Conservation (phyloP, 164 flowering plant genomes). For the Vitis rupestris region DNA sequence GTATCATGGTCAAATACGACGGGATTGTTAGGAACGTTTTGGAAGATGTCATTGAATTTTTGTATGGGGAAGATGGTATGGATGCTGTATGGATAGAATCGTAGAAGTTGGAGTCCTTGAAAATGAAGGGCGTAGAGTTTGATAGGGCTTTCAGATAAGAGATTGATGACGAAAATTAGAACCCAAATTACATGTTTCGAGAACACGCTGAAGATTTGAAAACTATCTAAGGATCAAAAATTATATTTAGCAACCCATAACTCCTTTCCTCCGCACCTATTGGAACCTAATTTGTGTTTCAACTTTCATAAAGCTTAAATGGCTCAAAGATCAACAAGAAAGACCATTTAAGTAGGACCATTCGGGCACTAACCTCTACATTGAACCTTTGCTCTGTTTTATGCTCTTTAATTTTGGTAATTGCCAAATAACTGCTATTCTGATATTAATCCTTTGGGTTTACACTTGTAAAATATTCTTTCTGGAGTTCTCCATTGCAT, state of each 20-base stretch:
- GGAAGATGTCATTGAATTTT: slow-evolving; percentile 96
- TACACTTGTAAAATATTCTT: too few relatives aligned
- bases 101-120: slow-evolving; percentile 85
- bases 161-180: slow-evolving; percentile 83
- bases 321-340: not conserved
- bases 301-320: slow-evolving; percentile 10
- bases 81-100: slow-evolving; percentile 98
- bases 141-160: slow-evolving; percentile 64
- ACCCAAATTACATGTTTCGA: slow-evolving; percentile 76
- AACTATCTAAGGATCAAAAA: slow-evolving; percentile 65
- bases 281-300: slow-evolving; percentile 29
- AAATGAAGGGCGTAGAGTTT: slow-evolving; percentile 79
- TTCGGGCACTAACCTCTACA: too few relatives aligned
- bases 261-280: slow-evolving; percentile 31
- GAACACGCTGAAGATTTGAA: slow-evolving; percentile 88
- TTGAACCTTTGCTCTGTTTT: too few relatives aligned
- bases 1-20: slow-evolving; percentile 97
- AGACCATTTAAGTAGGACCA: too few relatives aligned
- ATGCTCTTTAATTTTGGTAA: too few relatives aligned
- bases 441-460: too few relatives aligned
- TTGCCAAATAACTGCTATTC: too few relatives aligned
- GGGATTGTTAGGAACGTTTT: slow-evolving; percentile 93
- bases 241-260: slow-evolving; percentile 87
- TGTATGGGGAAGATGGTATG: slow-evolving; percentile 99
- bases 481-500: too few relatives aligned